phyloP scores from a whole-genome alignment of 2,329 filamentous ascomycete species.

The Fusarium sp. region DNA sequence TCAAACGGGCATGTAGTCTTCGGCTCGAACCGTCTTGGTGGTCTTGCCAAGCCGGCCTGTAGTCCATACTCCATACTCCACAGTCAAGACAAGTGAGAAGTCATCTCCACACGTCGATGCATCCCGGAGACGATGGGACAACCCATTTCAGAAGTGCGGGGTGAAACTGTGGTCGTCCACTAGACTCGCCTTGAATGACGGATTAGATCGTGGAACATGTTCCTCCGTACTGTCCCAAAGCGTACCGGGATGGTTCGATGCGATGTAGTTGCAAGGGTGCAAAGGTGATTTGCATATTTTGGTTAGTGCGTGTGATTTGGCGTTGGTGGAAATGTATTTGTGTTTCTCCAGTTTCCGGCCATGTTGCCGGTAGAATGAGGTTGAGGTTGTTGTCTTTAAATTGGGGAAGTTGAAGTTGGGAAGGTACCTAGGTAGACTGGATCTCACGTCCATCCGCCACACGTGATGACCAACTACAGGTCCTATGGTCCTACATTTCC shows the following conservation, averaged over 20 bases:
- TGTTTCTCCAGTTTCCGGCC: neutral
- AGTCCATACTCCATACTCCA: constrained; percentile 27
- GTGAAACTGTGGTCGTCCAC: constrained; percentile 6
- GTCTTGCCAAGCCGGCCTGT: constrained; percentile 23
- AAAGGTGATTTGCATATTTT: constrained; percentile 13
- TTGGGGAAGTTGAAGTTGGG: neutral
- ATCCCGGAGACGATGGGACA: constrained; percentile 17
- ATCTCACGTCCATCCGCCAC: constrained; percentile 6
- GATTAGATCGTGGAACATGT: constrained; percentile 40
- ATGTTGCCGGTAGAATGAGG: constrained; percentile 11
- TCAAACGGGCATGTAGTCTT: constrained; percentile 16
- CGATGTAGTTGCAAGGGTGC: constrained; percentile 14
- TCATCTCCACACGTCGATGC: constrained; percentile 24
- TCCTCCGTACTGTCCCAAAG: constrained; percentile 42
- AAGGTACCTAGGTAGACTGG: neutral
- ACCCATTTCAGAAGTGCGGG: constrained; percentile 35
- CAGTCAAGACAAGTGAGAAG: constrained; percentile 6
- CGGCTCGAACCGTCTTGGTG: constrained; percentile 40
- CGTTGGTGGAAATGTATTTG: neutral
- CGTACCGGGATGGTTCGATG: constrained; percentile 32
- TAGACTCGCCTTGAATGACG: constrained; percentile 7
- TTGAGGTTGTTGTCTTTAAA: neutral
- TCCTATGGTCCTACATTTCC: neutral
- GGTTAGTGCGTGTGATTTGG: constrained; percentile 12
- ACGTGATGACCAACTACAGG: constrained; percentile 26